Evolutionary conservation across 163 green algal species (phyloP), one percentile per base, ranked within the genome.

Genomic region (Chlamydomonas reinhardtii): DNA sequence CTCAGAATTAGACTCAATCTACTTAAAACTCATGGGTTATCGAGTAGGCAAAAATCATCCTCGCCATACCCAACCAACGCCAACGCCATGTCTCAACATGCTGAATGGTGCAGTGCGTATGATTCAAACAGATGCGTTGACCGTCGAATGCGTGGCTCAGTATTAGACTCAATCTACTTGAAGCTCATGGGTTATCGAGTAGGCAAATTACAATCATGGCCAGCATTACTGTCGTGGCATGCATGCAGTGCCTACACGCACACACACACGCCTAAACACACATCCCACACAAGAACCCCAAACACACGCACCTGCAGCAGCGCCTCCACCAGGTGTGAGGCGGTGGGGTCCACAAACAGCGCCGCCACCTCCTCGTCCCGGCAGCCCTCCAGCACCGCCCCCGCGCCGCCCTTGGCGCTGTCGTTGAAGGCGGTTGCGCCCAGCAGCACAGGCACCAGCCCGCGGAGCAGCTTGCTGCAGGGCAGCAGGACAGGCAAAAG

Each of bases 291-390:
- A 56, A 9, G 14, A 9, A 56, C 48, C 48, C 11, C 48, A 56
- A 9, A 56, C 48, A 17, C 48, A 48, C 79, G 37, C 52, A 92
- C 86, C 61, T 75, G 71, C 59, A 93, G 37, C 68, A 88, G 37
- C 37, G 90, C 93, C 92, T 97, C 95, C 84, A 96, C 83, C 32
- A 97, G 74, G 76, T 95, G 93, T 83, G 89, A 94, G 76, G 88
- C 92, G 56, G 77, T 90, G 37, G 87, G 72, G 83, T 97, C 94
- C 52, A 90, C 84, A 81, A 96, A 82, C 73, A 97, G 86, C 29
- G 72, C 84, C 32, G 90, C 85, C 62, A 96, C 79, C 19, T 76
- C 56, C 71, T 93, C 91, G n/a, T 85, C 69, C 1, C 74, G 65
- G 73, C 96, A 73, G 4, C 76, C 80, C 29, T 88, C 81, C 74